Evolutionary conservation across 2,329 filamentous ascomycete genomes (phyloP).

Genomic region (Paecilomyces sp.): DNA sequence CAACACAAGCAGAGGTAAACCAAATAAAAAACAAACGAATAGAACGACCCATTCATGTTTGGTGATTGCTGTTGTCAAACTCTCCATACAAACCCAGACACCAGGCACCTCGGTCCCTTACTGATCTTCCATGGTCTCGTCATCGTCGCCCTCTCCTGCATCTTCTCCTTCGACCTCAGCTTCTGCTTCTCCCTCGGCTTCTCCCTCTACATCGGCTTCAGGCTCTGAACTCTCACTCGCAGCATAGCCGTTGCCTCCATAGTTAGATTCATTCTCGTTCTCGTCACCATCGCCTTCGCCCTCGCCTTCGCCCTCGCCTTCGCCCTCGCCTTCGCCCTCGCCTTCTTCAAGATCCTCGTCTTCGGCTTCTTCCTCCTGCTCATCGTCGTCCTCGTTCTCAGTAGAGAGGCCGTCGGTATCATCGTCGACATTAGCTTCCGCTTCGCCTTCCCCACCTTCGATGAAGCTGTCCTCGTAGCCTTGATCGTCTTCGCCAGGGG

Average conservation of each 20-base stretch:
- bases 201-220: slow-evolving; percentile 8
- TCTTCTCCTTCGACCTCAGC: slow-evolving; percentile 9
- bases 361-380: slow-evolving; percentile 16
- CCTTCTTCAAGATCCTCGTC: slow-evolving; percentile 31
- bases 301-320: slow-evolving; percentile 21
- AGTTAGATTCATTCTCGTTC: slow-evolving; percentile 25
- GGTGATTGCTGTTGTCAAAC: neutral
- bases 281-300: slow-evolving; percentile 17
- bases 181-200: slow-evolving; percentile 18
- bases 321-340: slow-evolving; percentile 19
- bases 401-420: slow-evolving; percentile 19
- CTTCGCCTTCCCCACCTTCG: slow-evolving; percentile 11
- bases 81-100: slow-evolving; percentile 4
- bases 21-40: neutral
- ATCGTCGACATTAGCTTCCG: slow-evolving; percentile 10
- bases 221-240: slow-evolving; percentile 17
- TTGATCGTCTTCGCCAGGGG: slow-evolving; percentile 6
- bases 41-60: slow-evolving; percentile 3
- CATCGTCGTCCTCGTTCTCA: slow-evolving; percentile 7
- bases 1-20: neutral
- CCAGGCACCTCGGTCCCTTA: slow-evolving; percentile 2
- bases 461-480: slow-evolving; percentile 21
- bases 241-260: slow-evolving; percentile 24
- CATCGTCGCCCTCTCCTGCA: slow-evolving; percentile 2
- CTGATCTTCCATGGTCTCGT: slow-evolving; percentile 21